Conservation (phyloP, 306 rosid genomes). For the Clitoria ternatea region DNA sequence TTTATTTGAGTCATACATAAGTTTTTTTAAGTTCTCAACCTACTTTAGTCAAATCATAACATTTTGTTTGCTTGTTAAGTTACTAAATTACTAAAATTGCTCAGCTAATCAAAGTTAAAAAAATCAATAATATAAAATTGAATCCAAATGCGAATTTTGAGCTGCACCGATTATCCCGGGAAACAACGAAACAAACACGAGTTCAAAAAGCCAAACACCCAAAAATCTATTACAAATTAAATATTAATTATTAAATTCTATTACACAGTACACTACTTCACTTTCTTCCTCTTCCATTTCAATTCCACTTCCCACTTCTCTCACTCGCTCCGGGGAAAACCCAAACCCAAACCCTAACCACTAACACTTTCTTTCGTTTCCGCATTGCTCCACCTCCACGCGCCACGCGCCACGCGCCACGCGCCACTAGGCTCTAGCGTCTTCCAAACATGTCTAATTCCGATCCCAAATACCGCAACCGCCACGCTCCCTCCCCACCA, state of each 20-base stretch:
- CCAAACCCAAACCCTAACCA: no score
- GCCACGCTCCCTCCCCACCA: slow-evolving; percentile 8
- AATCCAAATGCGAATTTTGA: not conserved
- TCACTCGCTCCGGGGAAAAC: not conserved
- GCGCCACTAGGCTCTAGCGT: not conserved
- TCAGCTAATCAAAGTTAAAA: no score
- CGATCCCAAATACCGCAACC: slow-evolving; percentile 20
- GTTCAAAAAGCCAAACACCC: not conserved
- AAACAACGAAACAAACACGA: not conserved
- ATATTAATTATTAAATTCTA: no score
- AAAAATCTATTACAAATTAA: not conserved
- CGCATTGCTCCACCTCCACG: not conserved
- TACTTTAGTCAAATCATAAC: no score
- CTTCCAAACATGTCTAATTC: slow-evolving; percentile 18
- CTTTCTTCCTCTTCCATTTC: not conserved
- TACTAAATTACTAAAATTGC: no score
- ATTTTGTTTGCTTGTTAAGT: not conserved
- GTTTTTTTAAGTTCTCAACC: no score
- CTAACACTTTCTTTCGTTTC: slow-evolving; percentile 12
- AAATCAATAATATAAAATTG: no score
- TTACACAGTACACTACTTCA: no score
- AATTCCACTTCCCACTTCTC: not conserved
- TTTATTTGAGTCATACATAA: no score
- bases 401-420: not conserved
- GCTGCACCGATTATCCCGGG: slow-evolving; percentile 2